These are phyloP conservation scores for Phylloporus sp. DNA, from an alignment of 768 basidiomycete genomes.

Conservation along the genomic window DNA sequence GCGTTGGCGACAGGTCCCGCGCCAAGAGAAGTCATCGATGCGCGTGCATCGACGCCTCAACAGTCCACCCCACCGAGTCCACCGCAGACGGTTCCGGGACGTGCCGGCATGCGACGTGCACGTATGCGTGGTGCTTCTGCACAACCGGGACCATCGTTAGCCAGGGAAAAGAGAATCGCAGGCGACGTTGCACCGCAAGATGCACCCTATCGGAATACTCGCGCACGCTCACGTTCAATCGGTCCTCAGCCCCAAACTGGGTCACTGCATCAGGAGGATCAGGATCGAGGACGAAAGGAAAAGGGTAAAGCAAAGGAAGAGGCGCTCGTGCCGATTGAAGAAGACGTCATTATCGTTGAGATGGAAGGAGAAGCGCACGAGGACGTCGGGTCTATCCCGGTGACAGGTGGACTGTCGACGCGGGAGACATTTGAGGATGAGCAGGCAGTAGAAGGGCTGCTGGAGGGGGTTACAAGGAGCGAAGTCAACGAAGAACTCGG, in stretches of 20 bases:
- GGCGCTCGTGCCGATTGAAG: slow-evolving; percentile 4
- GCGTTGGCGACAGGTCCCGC: background rate
- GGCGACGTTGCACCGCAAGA: background rate
- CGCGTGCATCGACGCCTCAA: background rate
- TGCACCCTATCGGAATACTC: slow-evolving; percentile 17
- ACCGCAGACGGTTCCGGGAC: slow-evolving; percentile 7
- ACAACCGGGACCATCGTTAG: slow-evolving; percentile 11
- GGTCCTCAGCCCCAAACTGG: slow-evolving; percentile 4
- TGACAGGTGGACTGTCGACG: background rate
- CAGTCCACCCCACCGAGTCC: slow-evolving; percentile 5
- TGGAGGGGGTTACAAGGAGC: slow-evolving; percentile 1
- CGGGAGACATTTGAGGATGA: slow-evolving; percentile 20
- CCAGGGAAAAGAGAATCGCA: background rate
- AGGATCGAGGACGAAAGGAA: background rate
- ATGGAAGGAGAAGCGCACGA: background rate
- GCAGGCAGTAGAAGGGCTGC: slow-evolving; percentile 20
- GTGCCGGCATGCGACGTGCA: background rate
- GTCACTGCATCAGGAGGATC: background rate
- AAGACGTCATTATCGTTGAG: slow-evolving; percentile 2
- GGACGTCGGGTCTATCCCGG: background rate
- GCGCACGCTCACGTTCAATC: slow-evolving; percentile 20
- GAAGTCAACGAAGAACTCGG: background rate
- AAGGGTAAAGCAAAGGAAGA: slow-evolving; percentile 7
- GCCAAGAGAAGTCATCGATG: background rate
- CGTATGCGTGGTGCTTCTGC: slow-evolving; percentile 9